Conservation (phyloP, 31 red algal genomes). For the Odonthalia washingtoniensis region DNA sequence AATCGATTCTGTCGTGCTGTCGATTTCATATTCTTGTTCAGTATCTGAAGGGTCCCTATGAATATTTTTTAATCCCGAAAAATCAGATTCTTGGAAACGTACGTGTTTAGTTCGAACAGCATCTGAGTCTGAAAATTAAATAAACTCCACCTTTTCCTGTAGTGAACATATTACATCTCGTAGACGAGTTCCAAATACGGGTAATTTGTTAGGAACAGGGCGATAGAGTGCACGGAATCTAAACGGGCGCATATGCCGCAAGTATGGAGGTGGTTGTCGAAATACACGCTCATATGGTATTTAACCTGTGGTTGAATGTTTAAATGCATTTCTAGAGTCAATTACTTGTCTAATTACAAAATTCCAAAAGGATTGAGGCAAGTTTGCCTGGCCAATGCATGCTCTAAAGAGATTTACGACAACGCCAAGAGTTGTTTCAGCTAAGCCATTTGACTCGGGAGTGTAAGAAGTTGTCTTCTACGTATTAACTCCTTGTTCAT, state of each 20-base stretch:
- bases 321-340: neutral
- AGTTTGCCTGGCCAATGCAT: neutral
- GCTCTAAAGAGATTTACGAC: neutral
- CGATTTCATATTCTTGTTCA: neutral
- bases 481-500: slow-evolving; percentile 5
- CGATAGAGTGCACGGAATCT: slow-evolving; percentile 17
- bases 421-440: slow-evolving; percentile 14
- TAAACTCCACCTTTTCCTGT: slow-evolving; percentile 35
- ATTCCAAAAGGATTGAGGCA: neutral
- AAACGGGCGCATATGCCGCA: neutral
- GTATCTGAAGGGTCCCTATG: neutral
- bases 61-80: neutral
- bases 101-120: slow-evolving; percentile 10
- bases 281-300: neutral
- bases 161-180: neutral
- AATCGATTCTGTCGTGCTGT: neutral
- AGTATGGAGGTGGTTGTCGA: neutral
- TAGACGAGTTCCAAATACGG: neutral
- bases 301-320: neutral
- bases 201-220: neutral
- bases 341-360: slow-evolving; percentile 14
- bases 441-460: slow-evolving; percentile 47
- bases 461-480: slow-evolving; percentile 10
- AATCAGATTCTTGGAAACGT: slow-evolving; percentile 8
- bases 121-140: neutral